Percentiles rank a stretch among this genome's conserved stretches.
phyloP scores from a whole-genome alignment of 2,329 filamentous ascomycete genomes.

The Botrytis squamosa region DNA sequence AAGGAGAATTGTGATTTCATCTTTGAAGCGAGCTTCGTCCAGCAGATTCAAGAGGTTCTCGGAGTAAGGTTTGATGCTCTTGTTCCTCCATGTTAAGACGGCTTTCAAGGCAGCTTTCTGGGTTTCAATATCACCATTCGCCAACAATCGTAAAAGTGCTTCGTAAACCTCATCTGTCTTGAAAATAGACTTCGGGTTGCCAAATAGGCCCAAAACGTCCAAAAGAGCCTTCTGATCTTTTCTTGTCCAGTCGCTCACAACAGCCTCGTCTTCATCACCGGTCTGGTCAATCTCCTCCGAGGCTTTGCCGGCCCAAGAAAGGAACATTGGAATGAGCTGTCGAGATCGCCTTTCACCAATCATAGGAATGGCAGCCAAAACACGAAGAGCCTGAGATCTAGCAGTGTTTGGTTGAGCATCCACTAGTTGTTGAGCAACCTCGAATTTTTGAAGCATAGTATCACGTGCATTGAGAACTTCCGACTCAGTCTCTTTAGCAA shows the following conservation, averaged over 20 bases:
- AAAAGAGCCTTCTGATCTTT: conserved; percentile 84
- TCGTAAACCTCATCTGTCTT: conserved; percentile 73
- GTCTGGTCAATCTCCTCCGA: conserved; percentile 39
- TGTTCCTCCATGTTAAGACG: conserved; percentile 84
- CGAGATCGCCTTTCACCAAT: conserved; percentile 86
- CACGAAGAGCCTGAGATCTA: conserved; percentile 74
- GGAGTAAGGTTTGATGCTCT: conserved; percentile 72
- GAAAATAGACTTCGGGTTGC: conserved; percentile 82
- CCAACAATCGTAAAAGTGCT: conserved; percentile 71
- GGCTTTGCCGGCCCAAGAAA: conserved; percentile 69
- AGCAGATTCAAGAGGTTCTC: conserved; percentile 84
- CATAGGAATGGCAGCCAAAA: conserved; percentile 69
- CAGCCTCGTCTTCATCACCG: conserved; percentile 33
- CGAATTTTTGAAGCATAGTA: conserved; percentile 62
- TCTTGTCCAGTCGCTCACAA: conserved; percentile 61
- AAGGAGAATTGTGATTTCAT: conserved; percentile 88
- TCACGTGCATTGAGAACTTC: conserved; percentile 54
- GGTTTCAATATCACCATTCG: conserved; percentile 86
- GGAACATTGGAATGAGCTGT: conserved; percentile 78
- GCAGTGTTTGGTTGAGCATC: conserved; percentile 55
- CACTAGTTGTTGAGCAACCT: conserved; percentile 58
- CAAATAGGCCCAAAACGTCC: conserved; percentile 77
- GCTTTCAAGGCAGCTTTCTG: conserved; percentile 83
- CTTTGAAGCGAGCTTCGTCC: conserved; percentile 87
- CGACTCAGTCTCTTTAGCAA: conserved; percentile 52